A percentile compares a stretch with the other conserved stretches of the same genome.
Evolutionary conservation across 805 yeast species (phyloP).

Genomic region (Komagataella populi): DNA sequence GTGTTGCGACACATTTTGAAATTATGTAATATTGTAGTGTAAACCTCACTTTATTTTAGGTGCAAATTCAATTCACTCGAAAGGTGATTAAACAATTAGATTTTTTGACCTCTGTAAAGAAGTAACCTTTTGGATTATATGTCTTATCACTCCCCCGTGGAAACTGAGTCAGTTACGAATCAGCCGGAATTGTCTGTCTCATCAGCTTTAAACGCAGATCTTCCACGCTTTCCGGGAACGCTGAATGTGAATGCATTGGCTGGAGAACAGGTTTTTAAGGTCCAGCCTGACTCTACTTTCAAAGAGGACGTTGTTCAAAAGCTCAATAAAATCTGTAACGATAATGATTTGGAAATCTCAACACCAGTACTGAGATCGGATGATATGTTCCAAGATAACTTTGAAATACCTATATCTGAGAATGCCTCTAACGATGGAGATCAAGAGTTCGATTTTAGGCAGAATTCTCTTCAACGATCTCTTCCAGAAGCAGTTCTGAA

Average conservation of each 20-base stretch:
- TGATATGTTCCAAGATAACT: background rate
- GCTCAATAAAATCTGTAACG: background rate
- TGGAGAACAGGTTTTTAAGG: background rate
- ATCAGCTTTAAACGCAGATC: background rate
- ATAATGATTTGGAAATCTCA: background rate
- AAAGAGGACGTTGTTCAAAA: background rate
- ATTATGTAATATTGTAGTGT: background rate
- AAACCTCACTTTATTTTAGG: background rate
- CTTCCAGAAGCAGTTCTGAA: background rate
- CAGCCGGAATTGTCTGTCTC: background rate
- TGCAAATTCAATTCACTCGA: background rate
- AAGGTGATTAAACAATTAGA: too few species aligned
- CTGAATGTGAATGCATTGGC: constrained; percentile 15
- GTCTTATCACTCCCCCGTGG: background rate
- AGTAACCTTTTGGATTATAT: background rate
- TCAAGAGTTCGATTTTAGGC: background rate
- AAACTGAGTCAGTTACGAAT: background rate
- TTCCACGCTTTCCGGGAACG: constrained; percentile 15
- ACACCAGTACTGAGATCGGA: background rate
- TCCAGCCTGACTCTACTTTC: background rate
- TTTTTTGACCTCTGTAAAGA: background rate
- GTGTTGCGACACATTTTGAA: too few species aligned
- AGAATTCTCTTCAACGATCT: background rate
- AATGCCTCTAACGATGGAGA: background rate
- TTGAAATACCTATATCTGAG: background rate